Percentiles rank a stretch among this genome's conserved stretches.
phyloP scores from a whole-genome alignment of 2,329 filamentous ascomycete species.

The Calonectria pauciramosa region DNA sequence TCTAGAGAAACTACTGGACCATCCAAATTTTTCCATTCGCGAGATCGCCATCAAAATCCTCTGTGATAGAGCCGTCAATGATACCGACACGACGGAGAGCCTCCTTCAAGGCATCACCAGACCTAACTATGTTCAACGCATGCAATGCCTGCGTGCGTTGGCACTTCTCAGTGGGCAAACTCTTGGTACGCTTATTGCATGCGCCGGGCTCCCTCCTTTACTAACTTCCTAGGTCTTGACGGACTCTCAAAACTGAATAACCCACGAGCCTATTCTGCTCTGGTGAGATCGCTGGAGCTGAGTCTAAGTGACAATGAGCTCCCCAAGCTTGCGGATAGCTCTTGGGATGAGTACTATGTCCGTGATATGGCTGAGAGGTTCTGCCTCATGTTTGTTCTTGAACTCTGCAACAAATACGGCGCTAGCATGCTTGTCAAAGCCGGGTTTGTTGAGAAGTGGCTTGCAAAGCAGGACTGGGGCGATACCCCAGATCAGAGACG shows the following conservation, averaged over 20 bases:
- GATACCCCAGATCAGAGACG: slow-evolving; percentile 64
- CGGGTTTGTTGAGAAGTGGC: slow-evolving; percentile 79
- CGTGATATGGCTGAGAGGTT: slow-evolving; percentile 73
- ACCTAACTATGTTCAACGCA: slow-evolving; percentile 70
- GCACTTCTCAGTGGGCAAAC: slow-evolving; percentile 65
- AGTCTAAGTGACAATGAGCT: slow-evolving; percentile 64
- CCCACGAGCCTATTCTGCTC: slow-evolving; percentile 65
- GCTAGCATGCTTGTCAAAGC: slow-evolving; percentile 71
- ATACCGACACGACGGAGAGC: slow-evolving; percentile 62
- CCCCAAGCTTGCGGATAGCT: slow-evolving; percentile 65
- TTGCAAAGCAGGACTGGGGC: slow-evolving; percentile 81
- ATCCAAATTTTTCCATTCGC: slow-evolving; percentile 80
- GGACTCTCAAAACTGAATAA: slow-evolving; percentile 64
- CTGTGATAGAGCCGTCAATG: slow-evolving; percentile 71
- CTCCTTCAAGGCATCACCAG: slow-evolving; percentile 72
- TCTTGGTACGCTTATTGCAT: slow-evolving; percentile 40
- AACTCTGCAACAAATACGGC: slow-evolving; percentile 72
- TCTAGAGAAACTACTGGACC: slow-evolving; percentile 75
- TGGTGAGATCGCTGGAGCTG: slow-evolving; percentile 73
- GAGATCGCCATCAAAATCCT: slow-evolving; percentile 75
- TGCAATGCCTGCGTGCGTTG: slow-evolving; percentile 69
- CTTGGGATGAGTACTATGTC: slow-evolving; percentile 74
- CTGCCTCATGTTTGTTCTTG: slow-evolving; percentile 69
- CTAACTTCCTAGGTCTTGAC: slow-evolving; percentile 47
- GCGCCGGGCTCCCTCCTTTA: background rate